Percentiles rank a stretch among this genome's conserved stretches.
Evolutionary conservation across 768 basidiomycete species (phyloP).

Genomic region (Leccinum incarnatum): DNA sequence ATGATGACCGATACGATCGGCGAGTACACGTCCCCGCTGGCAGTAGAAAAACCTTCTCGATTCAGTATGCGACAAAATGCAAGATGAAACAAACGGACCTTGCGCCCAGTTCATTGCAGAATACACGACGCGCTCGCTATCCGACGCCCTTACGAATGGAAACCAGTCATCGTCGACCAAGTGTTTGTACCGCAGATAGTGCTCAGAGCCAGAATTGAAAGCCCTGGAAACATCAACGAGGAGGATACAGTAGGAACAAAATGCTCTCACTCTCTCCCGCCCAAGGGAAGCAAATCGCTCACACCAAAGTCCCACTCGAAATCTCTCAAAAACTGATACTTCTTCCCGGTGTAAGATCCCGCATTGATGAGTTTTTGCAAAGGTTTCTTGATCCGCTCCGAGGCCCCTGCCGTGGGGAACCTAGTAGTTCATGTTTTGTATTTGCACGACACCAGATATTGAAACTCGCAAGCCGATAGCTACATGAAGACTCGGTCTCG

Average conservation of each 20-base stretch:
- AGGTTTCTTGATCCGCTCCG: conserved; percentile 41
- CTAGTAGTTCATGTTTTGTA: conserved; percentile 36
- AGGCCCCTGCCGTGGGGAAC: conserved; percentile 59
- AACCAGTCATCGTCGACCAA: conserved; percentile 43
- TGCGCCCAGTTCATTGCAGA: conserved; percentile 70
- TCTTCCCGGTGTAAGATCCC: conserved; percentile 40
- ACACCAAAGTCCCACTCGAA: conserved; percentile 59
- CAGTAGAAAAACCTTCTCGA: conserved; percentile 55
- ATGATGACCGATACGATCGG: conserved; percentile 57
- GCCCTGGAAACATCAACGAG: conserved; percentile 34
- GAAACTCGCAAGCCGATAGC: too few species aligned
- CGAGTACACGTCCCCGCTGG: conserved; percentile 43
- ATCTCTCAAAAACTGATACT: conserved; percentile 54
- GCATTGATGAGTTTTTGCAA: conserved; percentile 55
- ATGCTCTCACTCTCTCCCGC: conserved; percentile 56
- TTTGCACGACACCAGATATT: too few species aligned
- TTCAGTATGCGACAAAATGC: neutral
- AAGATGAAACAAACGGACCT: conserved; percentile 36
- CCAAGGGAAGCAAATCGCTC: conserved; percentile 63
- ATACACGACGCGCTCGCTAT: conserved; percentile 56
- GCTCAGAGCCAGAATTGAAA: conserved; percentile 48
- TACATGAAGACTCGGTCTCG: too few species aligned
- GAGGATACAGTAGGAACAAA: neutral
- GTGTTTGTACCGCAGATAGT: conserved; percentile 52
- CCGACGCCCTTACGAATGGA: conserved; percentile 55